Evolutionary conservation across 2,329 filamentous ascomycete species (phyloP).

Genomic region (Aphanocladium album): DNA sequence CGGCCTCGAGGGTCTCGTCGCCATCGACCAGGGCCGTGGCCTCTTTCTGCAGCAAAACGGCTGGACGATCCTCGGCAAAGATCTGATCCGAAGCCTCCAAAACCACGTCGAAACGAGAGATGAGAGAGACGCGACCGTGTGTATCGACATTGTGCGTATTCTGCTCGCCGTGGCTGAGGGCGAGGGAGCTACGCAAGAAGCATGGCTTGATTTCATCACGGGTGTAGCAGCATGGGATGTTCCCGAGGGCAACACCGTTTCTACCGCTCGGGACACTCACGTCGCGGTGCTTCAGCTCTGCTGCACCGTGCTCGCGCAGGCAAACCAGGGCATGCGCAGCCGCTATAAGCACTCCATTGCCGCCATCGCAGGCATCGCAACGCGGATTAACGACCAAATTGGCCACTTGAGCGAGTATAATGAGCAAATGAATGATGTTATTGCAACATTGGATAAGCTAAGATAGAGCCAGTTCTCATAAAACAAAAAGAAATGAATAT

Average conservation of each 20-base stretch:
- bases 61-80: conserved; percentile 48
- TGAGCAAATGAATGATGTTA: conserved; percentile 43
- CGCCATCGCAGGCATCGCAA: conserved; percentile 45
- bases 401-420: conserved; percentile 28
- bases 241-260: conserved; percentile 22
- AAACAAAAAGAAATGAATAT: neutral
- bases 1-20: conserved; percentile 54
- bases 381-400: conserved; percentile 33
- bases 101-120: conserved; percentile 21
- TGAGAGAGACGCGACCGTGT: conserved; percentile 37
- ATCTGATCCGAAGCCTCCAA: conserved; percentile 43
- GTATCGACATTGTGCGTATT: conserved; percentile 51
- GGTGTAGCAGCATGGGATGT: conserved; percentile 44
- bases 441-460: conserved; percentile 24
- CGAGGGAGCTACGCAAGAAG: conserved; percentile 40
- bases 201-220: conserved; percentile 54
- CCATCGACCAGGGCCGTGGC: conserved; percentile 41
- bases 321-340: conserved; percentile 41
- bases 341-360: conserved; percentile 47
- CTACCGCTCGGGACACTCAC: conserved; percentile 42
- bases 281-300: conserved; percentile 53
- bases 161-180: conserved; percentile 48
- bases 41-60: conserved; percentile 47
- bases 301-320: conserved; percentile 43
- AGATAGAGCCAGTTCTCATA: neutral